Evolutionary conservation across 2,329 filamentous ascomycete species (phyloP), one percentile per base, ranked within the genome.

Genomic region (Ophiostoma ulmi): DNA sequence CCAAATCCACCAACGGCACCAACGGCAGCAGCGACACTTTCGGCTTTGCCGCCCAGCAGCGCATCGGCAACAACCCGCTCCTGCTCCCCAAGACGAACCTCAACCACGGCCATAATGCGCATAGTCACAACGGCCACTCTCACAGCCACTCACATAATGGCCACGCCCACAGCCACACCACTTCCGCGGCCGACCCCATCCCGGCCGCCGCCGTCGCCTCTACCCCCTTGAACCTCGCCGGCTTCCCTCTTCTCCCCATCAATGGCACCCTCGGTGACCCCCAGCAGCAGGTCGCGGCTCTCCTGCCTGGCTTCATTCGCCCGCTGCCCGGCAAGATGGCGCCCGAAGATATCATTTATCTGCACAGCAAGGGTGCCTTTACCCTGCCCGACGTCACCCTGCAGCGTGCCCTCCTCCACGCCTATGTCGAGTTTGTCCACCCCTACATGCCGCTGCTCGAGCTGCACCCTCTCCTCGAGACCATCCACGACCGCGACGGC

Each of bases 371-470:
- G 82, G 93, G 93, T 5, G 93, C 93, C 1, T 82, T 97, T 74
- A 88, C 88, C 1, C 86, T 97, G 58, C 94, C 94, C 1, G 84
- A 86, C 58, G 80, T 85, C 4, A 80, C 82, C 5, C 83, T 97
- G 48, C 91, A 94, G 76, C 92, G 91, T 78, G 93, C 93, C 72
- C 84, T 97, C 63, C 82, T 98, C 20, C 89, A 90, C 75, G 89
- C 89, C 55, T 97, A 95, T 76, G 85, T 94, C 73, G 91, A 97
- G 81, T 97, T 91, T 78, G 93, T 97, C 8, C 91, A 97, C 78
- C 93, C 94, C 0, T 97, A 92, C 78, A 97, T 97, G 92, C 94
- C 94, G 35, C 83, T 97, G 41, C 81, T 97, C 73, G 93, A 92
- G 82, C 76, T 90, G 76, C 79, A 88, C 78, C 80, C 87, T 78